Conservation (phyloP, 768 basidiomycete genomes). For the Ramaria sp. region DNA sequence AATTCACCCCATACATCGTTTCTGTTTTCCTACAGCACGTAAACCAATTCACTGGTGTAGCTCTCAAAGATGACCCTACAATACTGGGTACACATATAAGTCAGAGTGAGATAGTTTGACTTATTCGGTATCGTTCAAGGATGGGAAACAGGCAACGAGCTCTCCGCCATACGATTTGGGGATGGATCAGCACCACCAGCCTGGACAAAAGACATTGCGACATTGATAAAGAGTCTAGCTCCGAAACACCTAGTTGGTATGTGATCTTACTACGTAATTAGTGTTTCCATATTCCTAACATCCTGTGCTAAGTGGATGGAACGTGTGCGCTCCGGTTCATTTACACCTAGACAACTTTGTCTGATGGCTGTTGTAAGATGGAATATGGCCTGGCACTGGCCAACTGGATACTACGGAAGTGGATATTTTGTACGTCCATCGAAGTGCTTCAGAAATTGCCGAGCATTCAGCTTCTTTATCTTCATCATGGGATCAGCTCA, state of each 20-base stretch:
- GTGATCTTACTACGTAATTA: not conserved
- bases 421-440: constrained; percentile 15
- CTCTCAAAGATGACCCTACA: constrained; percentile 20
- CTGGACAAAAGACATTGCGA: constrained; percentile 18
- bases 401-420: constrained; percentile 10
- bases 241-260: constrained; percentile 18
- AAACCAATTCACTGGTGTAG: constrained; percentile 19
- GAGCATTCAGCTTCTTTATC: not conserved
- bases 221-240: constrained; percentile 18
- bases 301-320: constrained; percentile 13
- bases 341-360: not conserved
- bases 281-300: not conserved
- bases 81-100: constrained; percentile 12
- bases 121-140: not conserved
- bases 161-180: constrained; percentile 15
- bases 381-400: constrained; percentile 13
- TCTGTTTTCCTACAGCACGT: constrained; percentile 14
- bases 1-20: constrained; percentile 10
- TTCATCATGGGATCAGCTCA: not conserved
- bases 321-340: constrained; percentile 7
- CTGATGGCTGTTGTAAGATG: constrained; percentile 8
- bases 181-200: constrained; percentile 17
- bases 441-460: too few relatives aligned
- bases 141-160: constrained; percentile 22
- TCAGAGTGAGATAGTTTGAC: not conserved